Percentiles rank a stretch among this genome's conserved stretches.
These are phyloP conservation scores for Boletus sp. DNA, from an alignment of 768 basidiomycete genomes.

Conservation along the genomic window DNA sequence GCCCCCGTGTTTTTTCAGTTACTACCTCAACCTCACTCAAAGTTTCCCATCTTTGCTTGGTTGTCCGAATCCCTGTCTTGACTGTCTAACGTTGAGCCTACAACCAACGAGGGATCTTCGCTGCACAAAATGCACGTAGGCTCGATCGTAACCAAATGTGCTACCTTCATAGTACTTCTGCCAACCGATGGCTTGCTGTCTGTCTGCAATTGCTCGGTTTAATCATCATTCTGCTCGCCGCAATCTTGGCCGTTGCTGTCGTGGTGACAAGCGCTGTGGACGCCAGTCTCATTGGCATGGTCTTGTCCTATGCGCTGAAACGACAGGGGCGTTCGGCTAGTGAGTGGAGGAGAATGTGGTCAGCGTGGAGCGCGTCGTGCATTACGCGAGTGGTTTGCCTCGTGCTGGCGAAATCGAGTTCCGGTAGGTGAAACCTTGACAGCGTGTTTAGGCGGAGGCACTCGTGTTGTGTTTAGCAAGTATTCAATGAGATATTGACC, in stretches of 20 bases:
- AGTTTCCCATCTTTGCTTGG: constrained; percentile 90
- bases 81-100: constrained; percentile 81
- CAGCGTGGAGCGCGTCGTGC: constrained; percentile 82
- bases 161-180: constrained; percentile 65
- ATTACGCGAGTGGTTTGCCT: constrained; percentile 81
- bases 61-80: constrained; percentile 78
- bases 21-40: constrained; percentile 85
- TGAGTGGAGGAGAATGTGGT: constrained; percentile 90
- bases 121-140: constrained; percentile 64
- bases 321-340: constrained; percentile 77
- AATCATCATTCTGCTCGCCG: constrained; percentile 73
- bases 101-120: constrained; percentile 66
- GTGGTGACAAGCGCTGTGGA: constrained; percentile 78
- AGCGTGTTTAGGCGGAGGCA: background rate
- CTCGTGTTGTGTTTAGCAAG: constrained; percentile 37
- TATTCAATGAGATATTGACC: constrained; percentile 80
- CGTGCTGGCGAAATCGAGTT: constrained; percentile 71
- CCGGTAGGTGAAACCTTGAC: constrained; percentile 40
- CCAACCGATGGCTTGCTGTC: constrained; percentile 83
- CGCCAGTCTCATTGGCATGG: constrained; percentile 84
- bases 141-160: constrained; percentile 87
- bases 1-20: constrained; percentile 42
- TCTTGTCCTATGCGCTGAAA: constrained; percentile 83
- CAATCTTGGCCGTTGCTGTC: constrained; percentile 62
- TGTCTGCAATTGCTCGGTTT: constrained; percentile 84